Base-by-base conservation (phyloP, 2,329 filamentous ascomycete genomes). In the Keithomyces neogunnii region DNA sequence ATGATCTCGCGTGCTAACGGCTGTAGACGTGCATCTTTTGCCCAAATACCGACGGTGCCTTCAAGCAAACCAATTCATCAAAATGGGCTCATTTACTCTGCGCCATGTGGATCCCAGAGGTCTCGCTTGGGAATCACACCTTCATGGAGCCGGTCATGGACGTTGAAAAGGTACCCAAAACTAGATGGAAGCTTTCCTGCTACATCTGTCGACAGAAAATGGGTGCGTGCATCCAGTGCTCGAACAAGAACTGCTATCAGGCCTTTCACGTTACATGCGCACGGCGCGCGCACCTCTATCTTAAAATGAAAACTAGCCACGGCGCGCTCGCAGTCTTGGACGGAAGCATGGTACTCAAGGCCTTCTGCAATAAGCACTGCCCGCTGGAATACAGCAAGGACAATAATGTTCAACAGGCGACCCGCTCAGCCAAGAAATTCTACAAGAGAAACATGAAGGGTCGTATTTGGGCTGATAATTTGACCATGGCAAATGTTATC, bases 81-180 rank as follows among this genome's bases (percentile, higher is more conserved):
- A 93, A 95, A 70, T 99, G 93, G 93, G 89, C 92, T 30, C 93
- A 99, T 76, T 72, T 99, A 9, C 81, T 99, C 7, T 99, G 93
- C 65, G 89, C 93, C 33, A 93, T 97, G 74, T 99, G 93, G 93
- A 96, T 99, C 61, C 93, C 93, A 0, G 93, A 99, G 70, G 89
- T 97, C 5, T 92, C 89, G 3, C 81, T 99, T 47, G 93, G 91
- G 11, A 99, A 99, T 63, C 87, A 89, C 55, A 96, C 91, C 6
- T 93, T 97, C 65, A 96, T 97, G 89, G 93, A 99, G 63, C 93
- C 93, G 0, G 90, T 99, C 48, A 95, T 93, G 76, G 93, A 97
- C 60, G 89, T 99, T 36, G 93, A 99, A 66, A 96, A 96, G 68
- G 92, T 99, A 3, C 93, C 93, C 1, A 93, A 90, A 65, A 91